Evolutionary conservation across 2,329 filamentous ascomycete genomes (phyloP).

Genomic region (Colletotrichum sp.): DNA sequence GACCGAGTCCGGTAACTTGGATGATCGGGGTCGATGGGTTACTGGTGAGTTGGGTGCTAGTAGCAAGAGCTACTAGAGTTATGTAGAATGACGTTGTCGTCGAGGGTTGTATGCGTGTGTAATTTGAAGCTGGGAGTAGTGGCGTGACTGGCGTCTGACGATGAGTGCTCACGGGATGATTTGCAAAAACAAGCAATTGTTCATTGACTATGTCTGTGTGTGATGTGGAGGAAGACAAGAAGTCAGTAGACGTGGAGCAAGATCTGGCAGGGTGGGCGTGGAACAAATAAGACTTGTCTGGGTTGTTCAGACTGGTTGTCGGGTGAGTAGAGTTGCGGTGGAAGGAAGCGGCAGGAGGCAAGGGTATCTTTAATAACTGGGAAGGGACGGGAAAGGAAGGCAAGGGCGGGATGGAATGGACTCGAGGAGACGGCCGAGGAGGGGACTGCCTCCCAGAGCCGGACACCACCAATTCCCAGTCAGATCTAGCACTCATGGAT

Average conservation of each 20-base stretch:
- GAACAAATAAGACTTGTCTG: conserved; percentile 5
- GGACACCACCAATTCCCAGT: not conserved
- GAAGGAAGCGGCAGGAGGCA: not conserved
- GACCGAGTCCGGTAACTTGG: not conserved
- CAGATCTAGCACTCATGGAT: not conserved
- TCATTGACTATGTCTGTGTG: not conserved
- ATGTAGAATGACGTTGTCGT: not conserved
- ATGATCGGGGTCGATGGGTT: not conserved
- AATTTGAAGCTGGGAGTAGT: not conserved
- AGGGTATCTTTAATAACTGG: conserved; percentile 15
- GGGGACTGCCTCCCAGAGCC: not conserved
- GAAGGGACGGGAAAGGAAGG: not conserved
- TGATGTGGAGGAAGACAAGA: not conserved
- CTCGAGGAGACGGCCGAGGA: not conserved
- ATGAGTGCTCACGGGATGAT: not conserved
- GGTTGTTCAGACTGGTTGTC: conserved; percentile 10
- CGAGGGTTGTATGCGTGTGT: not conserved
- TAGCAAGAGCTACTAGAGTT: not conserved
- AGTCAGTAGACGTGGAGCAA: not conserved
- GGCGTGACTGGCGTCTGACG: not conserved
- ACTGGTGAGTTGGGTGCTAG: not conserved
- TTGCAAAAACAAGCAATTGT: not conserved
- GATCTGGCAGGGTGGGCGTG: conserved; percentile 4
- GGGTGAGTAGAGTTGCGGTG: conserved; percentile 4
- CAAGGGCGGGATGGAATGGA: not conserved